Percentiles rank a stretch among this genome's conserved stretches.
phyloP scores from a whole-genome alignment of 2,329 filamentous ascomycete species.

The Alternaria panax region DNA sequence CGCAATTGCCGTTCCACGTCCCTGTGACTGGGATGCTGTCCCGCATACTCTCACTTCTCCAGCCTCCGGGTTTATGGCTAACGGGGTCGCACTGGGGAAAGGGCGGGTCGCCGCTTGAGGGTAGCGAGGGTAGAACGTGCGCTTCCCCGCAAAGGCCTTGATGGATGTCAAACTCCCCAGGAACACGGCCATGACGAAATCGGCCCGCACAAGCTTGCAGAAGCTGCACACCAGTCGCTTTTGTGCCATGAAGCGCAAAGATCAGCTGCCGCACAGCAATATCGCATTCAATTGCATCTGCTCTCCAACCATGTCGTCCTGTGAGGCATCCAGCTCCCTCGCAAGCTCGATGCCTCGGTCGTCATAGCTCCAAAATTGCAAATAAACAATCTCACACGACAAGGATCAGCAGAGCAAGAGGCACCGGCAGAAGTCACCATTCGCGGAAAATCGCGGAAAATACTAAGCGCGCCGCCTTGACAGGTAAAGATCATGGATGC shows the following conservation, averaged over 20 bases:
- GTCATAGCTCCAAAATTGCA: constrained; percentile 10
- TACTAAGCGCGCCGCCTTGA: constrained; percentile 21
- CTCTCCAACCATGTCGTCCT: neutral
- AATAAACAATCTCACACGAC: constrained; percentile 10
- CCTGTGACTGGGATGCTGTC: constrained; percentile 30
- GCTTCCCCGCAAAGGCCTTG: constrained; percentile 35
- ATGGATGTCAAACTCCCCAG: constrained; percentile 28
- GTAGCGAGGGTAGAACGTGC: constrained; percentile 23
- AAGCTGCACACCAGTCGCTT: neutral
- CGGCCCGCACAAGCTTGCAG: constrained; percentile 7
- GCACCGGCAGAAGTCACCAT: constrained; percentile 21
- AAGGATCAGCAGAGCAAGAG: constrained; percentile 7
- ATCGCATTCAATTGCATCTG: constrained; percentile 2
- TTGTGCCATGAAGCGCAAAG: neutral
- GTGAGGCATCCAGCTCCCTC: neutral
- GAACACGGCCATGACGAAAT: constrained; percentile 36
- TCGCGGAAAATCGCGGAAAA: constrained; percentile 38
- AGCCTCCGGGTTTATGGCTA: constrained; percentile 17
- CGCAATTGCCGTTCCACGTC: constrained; percentile 21
- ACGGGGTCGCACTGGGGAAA: constrained; percentile 20
- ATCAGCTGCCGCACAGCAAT: neutral
- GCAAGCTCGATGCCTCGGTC: constrained; percentile 16
- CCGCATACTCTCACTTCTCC: constrained; percentile 19
- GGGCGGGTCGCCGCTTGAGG: constrained; percentile 23
- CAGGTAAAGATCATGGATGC: constrained; percentile 17